phyloP scores from a whole-genome alignment of 805 yeast species.

The Nakazawaea pomicola region DNA sequence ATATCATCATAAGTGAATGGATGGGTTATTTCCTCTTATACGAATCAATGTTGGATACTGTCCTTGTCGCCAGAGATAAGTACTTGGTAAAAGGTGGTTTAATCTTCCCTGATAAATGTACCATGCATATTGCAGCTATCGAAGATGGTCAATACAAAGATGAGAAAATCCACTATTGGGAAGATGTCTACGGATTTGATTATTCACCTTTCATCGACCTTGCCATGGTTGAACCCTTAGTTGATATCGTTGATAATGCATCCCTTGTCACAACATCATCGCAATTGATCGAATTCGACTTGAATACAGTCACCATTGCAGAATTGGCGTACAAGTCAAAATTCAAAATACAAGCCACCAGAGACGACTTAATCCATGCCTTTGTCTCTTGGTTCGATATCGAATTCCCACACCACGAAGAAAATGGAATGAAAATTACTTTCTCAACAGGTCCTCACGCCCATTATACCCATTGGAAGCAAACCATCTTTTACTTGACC shows the following conservation, averaged over 20 bases:
- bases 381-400: constrained; percentile 93
- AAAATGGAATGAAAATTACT: constrained; percentile 49
- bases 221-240: constrained; percentile 91
- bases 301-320: constrained; percentile 81
- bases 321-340: constrained; percentile 71
- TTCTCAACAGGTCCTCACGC: constrained; percentile 95
- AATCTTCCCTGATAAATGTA: constrained; percentile 91
- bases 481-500: constrained; percentile 86
- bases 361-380: constrained; percentile 84
- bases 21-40: constrained; percentile 97
- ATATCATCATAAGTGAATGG: constrained; percentile 96
- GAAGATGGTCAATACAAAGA: constrained; percentile 91
- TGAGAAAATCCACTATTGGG: constrained; percentile 92
- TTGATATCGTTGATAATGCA: constrained; percentile 83
- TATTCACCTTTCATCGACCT: constrained; percentile 83
- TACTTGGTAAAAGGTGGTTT: constrained; percentile 81
- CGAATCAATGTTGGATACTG: constrained; percentile 98
- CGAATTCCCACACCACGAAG: constrained; percentile 64
- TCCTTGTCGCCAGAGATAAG: constrained; percentile 87
- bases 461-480: constrained; percentile 97
- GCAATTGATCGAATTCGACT: constrained; percentile 75
- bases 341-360: constrained; percentile 69
- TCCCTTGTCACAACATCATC: constrained; percentile 69
- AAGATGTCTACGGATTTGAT: constrained; percentile 95
- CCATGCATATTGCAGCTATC: constrained; percentile 84